Percentiles rank a stretch among this genome's conserved stretches.
Conservation (phyloP, 108 stramenopile species). For the Aurantiochytrium sp. region DNA sequence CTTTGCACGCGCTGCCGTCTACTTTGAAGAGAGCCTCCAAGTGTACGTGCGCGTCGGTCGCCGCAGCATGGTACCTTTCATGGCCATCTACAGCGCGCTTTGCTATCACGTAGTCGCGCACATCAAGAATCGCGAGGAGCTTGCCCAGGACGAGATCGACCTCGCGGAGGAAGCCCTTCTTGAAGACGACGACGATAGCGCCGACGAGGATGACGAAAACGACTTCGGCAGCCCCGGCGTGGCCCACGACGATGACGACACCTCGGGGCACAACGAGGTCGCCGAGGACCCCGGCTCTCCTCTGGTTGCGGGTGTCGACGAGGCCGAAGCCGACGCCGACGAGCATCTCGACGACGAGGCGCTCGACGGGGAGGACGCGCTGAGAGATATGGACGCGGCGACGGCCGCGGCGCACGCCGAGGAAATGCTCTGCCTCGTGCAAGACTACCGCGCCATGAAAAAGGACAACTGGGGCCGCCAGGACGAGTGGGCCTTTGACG, state of each 20-base stretch:
- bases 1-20: neutral
- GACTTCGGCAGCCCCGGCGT: no score
- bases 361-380: neutral
- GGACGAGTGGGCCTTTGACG: neutral
- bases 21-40: neutral
- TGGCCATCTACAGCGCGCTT: conserved; percentile 22
- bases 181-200: neutral
- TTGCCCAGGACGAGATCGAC: neutral
- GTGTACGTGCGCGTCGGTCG: conserved; percentile 21
- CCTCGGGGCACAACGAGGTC: no score
- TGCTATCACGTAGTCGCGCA: conserved; percentile 10
- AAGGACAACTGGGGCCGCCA: conserved; percentile 27
- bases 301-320: neutral
- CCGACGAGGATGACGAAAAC: neutral
- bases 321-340: neutral
- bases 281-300: no score
- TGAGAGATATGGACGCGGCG: neutral
- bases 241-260: no score
- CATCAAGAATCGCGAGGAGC: neutral
- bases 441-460: neutral
- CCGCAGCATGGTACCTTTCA: conserved; percentile 19
- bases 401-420: conserved; percentile 14
- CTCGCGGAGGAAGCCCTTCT: neutral
- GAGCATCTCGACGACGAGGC: neutral
- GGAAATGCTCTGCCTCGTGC: neutral